Percentiles rank a stretch among this genome's conserved stretches.
These are phyloP conservation scores for Aspergillus sojae DNA, from an alignment of 2,329 filamentous ascomycete genomes.

Conservation along the genomic window DNA sequence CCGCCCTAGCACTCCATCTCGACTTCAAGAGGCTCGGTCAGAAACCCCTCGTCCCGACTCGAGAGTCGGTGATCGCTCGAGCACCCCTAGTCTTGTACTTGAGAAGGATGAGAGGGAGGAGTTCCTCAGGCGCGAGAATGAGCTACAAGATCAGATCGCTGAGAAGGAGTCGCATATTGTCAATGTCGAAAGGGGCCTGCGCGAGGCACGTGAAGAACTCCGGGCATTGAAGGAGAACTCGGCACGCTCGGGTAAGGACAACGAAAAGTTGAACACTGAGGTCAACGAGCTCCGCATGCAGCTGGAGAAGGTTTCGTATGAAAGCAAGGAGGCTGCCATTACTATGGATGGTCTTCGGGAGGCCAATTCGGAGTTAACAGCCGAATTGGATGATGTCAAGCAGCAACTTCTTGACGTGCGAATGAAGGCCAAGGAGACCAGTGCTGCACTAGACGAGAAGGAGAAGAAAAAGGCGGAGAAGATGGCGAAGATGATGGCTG, in stretches of 20 bases:
- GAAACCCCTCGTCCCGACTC: constrained; percentile 67
- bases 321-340: constrained; percentile 94
- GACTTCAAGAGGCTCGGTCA: constrained; percentile 52
- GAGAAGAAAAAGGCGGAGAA: constrained; percentile 98
- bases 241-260: constrained; percentile 80
- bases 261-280: constrained; percentile 81
- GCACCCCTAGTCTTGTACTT: constrained; percentile 82
- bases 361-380: constrained; percentile 88
- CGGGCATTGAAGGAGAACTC: constrained; percentile 83
- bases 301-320: constrained; percentile 90
- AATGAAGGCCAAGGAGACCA: constrained; percentile 94
- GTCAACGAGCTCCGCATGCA: constrained; percentile 96
- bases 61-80: constrained; percentile 75
- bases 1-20: constrained; percentile 45
- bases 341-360: constrained; percentile 98
- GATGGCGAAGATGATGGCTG: constrained; percentile 99
- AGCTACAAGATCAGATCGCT: constrained; percentile 92
- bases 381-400: constrained; percentile 92
- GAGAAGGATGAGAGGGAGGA: constrained; percentile 98
- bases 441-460: constrained; percentile 89
- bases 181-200: constrained; percentile 76
- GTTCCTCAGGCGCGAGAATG: constrained; percentile 91
- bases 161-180: constrained; percentile 86
- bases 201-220: constrained; percentile 84
- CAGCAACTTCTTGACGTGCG: constrained; percentile 93